phyloP scores from a whole-genome alignment of 108 stramenopile genomes.

The Conticribra weissflogii region DNA sequence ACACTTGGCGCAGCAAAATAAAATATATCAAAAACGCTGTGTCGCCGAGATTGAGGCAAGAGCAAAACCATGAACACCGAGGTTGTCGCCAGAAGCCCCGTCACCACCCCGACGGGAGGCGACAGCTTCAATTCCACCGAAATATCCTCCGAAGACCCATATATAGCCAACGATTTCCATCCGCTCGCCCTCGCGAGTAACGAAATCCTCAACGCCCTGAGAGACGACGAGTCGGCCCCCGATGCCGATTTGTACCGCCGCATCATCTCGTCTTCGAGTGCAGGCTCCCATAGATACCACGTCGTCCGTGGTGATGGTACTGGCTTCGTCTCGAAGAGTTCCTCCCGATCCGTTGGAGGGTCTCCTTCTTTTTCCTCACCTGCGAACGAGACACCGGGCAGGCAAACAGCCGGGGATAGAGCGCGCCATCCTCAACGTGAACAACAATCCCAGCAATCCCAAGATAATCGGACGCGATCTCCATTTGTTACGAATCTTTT shows the following conservation, averaged over 20 bases:
- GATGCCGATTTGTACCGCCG: conserved; percentile 84
- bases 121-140: background rate
- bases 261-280: conserved; percentile 31
- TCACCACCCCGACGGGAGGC: background rate
- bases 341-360: conserved; percentile 3
- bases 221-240: conserved; percentile 75
- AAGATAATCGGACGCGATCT: background rate
- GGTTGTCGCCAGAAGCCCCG: background rate
- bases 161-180: conserved; percentile 77
- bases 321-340: background rate
- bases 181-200: conserved; percentile 69
- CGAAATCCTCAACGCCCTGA: conserved; percentile 64
- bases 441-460: background rate
- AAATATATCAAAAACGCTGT: background rate
- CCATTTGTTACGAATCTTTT: background rate
- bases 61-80: background rate
- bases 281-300: background rate
- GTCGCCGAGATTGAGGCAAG: no score
- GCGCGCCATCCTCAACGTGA: no score
- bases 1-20: no score
- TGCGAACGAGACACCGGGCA: no score
- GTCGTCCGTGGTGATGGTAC: conserved; percentile 5
- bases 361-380: background rate
- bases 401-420: no score
- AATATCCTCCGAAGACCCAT: conserved; percentile 42